phyloP scores from a whole-genome alignment of 176 grass and related monocot genomes.

The Elymus sibiricus region DNA sequence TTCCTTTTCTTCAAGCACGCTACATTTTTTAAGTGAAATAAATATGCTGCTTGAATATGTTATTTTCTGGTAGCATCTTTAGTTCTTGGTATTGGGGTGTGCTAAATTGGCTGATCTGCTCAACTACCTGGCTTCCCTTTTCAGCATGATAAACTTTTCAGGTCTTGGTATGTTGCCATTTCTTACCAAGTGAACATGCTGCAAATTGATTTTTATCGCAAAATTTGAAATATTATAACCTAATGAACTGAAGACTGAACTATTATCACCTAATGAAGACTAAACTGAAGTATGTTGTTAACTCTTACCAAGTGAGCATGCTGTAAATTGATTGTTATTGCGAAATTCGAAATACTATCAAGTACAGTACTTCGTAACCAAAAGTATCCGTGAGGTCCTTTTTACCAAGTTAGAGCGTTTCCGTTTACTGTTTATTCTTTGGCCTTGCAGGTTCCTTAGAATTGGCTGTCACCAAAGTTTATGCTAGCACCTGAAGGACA shows the following conservation, averaged over 20 bases:
- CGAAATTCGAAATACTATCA: neutral
- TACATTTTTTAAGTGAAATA: neutral
- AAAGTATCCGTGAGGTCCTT: too few species aligned
- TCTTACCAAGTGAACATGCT: neutral
- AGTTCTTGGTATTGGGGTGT: neutral
- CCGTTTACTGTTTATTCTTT: neutral
- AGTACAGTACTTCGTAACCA: too few species aligned
- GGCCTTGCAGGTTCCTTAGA: neutral
- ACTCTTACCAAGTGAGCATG: neutral
- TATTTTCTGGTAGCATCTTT: neutral
- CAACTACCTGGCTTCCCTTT: too few species aligned
- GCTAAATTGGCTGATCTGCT: neutral
- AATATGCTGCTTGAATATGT: neutral
- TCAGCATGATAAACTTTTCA: too few species aligned
- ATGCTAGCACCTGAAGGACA: neutral
- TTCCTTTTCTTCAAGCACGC: neutral
- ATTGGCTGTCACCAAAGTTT: neutral
- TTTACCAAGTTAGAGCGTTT: neutral
- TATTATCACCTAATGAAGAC: neutral
- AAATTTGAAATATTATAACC: neutral
- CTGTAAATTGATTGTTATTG: neutral
- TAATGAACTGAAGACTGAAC: neutral
- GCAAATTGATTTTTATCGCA: neutral
- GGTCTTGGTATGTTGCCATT: neutral
- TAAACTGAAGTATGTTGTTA: neutral